phyloP scores from a whole-genome alignment of 176 grass and related monocot genomes.

The Hordeum marinum region DNA sequence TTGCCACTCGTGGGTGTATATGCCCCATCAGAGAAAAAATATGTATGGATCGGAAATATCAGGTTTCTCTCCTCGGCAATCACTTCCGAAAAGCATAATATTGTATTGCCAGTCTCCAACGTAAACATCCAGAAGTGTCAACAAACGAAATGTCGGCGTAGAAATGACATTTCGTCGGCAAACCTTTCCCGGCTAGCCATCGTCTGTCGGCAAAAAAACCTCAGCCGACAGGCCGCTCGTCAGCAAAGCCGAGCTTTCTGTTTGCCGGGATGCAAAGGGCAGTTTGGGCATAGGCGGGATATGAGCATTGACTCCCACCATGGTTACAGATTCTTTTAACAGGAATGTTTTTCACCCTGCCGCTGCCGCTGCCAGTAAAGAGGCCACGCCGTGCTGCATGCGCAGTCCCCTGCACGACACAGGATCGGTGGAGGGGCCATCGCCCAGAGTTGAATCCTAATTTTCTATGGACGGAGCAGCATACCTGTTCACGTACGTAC shows the following conservation, averaged over 20 bases:
- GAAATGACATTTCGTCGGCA: no score
- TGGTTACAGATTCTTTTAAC: not conserved
- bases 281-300: not conserved
- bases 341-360: not conserved
- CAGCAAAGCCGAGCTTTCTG: fast-evolving
- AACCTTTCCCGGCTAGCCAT: fast-evolving
- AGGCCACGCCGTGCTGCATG: not conserved
- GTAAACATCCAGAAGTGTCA: no score
- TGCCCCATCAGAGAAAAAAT: no score
- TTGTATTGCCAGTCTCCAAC: no score
- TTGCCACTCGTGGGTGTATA: no score
- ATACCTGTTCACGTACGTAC: not conserved
- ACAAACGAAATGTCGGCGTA: no score
- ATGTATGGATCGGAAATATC: no score
- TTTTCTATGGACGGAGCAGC: not conserved
- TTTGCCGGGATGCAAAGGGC: not conserved
- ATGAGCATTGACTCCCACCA: not conserved
- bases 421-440: not conserved
- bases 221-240: no score
- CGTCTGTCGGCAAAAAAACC: not conserved
- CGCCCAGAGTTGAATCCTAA: no score
- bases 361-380: not conserved
- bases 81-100: no score
- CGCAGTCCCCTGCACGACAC: not conserved
- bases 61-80: no score